These are phyloP conservation scores for Jaapia argillacea DNA, from an alignment of 768 basidiomycete species.

Conservation along the genomic window DNA sequence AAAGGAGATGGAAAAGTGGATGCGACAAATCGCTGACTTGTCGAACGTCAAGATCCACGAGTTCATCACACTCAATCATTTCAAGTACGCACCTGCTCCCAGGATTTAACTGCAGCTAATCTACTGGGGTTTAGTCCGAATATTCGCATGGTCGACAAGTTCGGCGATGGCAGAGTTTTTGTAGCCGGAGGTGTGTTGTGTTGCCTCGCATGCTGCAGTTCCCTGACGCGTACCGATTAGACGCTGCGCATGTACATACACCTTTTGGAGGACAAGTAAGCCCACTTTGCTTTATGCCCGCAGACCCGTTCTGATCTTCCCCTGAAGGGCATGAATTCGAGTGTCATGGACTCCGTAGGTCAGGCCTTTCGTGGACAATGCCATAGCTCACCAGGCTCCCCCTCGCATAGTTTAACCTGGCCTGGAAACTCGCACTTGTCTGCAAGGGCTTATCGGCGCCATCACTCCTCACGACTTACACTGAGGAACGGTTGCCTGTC, in stretches of 20 bases:
- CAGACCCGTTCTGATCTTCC: background rate
- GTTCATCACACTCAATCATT: conserved; percentile 5
- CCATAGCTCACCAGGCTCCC: background rate
- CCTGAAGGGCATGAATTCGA: conserved; percentile 13
- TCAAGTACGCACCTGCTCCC: background rate
- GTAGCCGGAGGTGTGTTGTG: conserved; percentile 6
- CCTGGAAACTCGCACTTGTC: conserved; percentile 12
- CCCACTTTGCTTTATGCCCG: background rate
- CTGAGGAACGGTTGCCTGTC: conserved; percentile 12
- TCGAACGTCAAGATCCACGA: conserved; percentile 18
- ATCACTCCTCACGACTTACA: conserved; percentile 10
- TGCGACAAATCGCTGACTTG: conserved; percentile 10
- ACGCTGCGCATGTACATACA: background rate
- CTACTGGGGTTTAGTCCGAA: conserved; percentile 3
- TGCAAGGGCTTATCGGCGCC: conserved; percentile 6
- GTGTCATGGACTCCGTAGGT: conserved; percentile 17
- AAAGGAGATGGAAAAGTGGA: conserved; percentile 11
- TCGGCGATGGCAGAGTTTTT: conserved; percentile 9
- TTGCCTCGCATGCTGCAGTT: conserved; percentile 1
- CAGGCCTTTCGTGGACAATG: no score
- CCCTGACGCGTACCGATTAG: background rate
- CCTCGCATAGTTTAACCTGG: conserved; percentile 9
- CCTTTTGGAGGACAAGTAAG: background rate
- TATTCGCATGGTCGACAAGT: conserved; percentile 9
- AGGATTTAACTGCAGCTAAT: background rate